These are phyloP conservation scores for Acacia acuminata DNA, from an alignment of 306 rosid genomes.

Conservation along the genomic window DNA sequence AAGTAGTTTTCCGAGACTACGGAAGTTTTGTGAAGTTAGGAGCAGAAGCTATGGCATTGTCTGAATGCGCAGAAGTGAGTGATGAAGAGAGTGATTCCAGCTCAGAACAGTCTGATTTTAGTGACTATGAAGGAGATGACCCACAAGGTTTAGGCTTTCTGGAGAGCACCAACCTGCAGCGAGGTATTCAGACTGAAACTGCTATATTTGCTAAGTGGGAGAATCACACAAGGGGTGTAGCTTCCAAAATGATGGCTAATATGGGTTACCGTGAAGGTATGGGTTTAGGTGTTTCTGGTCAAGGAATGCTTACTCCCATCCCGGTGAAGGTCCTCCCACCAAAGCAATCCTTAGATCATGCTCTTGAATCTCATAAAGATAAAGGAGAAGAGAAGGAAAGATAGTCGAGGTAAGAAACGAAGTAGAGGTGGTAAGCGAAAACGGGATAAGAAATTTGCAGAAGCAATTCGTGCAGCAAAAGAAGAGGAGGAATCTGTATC, in stretches of 20 bases:
- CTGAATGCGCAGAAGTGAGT: slow-evolving; percentile 64
- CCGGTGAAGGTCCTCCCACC: slow-evolving; percentile 79
- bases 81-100: slow-evolving; percentile 65
- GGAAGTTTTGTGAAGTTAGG: slow-evolving; percentile 75
- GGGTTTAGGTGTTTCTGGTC: slow-evolving; percentile 91
- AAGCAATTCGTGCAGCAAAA: slow-evolving; percentile 58
- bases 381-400: slow-evolving; percentile 45
- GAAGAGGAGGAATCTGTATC: slow-evolving; percentile 56
- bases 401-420: slow-evolving; percentile 61
- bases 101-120: slow-evolving; percentile 57
- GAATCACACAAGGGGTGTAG: slow-evolving; percentile 91
- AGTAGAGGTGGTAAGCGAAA: slow-evolving; percentile 92
- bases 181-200: slow-evolving; percentile 85
- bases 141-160: slow-evolving; percentile 81
- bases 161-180: slow-evolving; percentile 63
- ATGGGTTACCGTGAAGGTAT: slow-evolving; percentile 91
- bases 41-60: slow-evolving; percentile 59
- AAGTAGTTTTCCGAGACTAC: slow-evolving; percentile 81
- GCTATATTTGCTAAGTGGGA: slow-evolving; percentile 93
- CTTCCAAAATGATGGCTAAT: slow-evolving; percentile 97
- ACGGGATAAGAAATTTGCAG: slow-evolving; percentile 85
- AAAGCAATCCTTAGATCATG: slow-evolving; percentile 88
- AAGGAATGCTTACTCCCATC: slow-evolving; percentile 81
- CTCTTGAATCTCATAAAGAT: slow-evolving; percentile 55
- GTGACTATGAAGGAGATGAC: slow-evolving; percentile 66